Conservation (phyloP, 148 eudicot genomes). For the Rhododendron williamsianum region DNA sequence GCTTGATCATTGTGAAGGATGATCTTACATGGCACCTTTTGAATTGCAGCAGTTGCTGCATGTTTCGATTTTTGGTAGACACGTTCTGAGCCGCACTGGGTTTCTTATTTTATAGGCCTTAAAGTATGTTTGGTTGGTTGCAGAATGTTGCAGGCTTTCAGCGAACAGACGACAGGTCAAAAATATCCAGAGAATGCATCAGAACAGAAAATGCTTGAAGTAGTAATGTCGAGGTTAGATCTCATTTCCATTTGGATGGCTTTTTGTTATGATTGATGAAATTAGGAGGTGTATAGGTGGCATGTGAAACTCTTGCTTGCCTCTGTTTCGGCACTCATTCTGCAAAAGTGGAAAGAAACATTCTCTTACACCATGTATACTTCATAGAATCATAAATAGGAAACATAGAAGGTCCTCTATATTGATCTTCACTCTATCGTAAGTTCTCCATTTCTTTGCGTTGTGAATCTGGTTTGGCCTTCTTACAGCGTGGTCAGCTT, state of each 20-base stretch:
- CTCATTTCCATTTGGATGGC: not conserved
- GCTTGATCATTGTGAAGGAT: not conserved
- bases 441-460: not conserved
- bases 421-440: not conserved
- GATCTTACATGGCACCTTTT: not conserved
- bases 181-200: slow-evolving; percentile 59
- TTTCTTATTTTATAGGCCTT: not conserved
- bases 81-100: not conserved
- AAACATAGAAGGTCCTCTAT: not conserved
- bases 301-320: not conserved
- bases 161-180: slow-evolving; percentile 81
- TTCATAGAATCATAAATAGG: not conserved
- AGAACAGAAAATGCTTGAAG: slow-evolving; percentile 90
- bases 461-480: not conserved
- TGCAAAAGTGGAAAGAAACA: not conserved
- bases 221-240: slow-evolving; percentile 80
- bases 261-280: slow-evolving; percentile 8
- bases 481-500: not conserved
- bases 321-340: not conserved
- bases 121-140: slow-evolving; percentile 20
- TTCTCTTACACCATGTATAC: not conserved
- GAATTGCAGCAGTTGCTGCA: not conserved
- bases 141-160: slow-evolving; percentile 91
- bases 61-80: not conserved
- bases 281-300: not conserved